phyloP scores from a whole-genome alignment of 164 flowering plant genomes.

The Magnolia kwangsiensis region DNA sequence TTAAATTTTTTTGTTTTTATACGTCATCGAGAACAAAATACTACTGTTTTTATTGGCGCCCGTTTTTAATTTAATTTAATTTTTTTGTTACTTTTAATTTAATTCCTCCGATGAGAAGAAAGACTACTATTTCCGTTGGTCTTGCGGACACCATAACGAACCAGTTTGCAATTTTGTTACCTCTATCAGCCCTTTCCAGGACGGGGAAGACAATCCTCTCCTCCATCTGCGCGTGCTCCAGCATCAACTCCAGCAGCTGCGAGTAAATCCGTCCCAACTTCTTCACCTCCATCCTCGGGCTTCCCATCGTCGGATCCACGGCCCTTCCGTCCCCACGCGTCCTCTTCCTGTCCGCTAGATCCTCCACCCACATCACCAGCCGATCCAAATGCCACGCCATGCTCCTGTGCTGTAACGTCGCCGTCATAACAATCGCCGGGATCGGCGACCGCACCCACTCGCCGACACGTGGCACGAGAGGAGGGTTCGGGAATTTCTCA shows the following conservation, averaged over 20 bases:
- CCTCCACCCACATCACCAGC: conserved; percentile 64
- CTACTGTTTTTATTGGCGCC: no score
- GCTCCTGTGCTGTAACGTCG: conserved; percentile 59
- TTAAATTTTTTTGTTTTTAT: no score
- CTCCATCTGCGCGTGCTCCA: conserved; percentile 85
- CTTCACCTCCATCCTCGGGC: conserved; percentile 63
- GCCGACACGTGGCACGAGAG: conserved; percentile 16
- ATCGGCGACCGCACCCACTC: conserved; percentile 15
- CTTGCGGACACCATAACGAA: no score
- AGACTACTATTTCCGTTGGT: no score
- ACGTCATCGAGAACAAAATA: no score
- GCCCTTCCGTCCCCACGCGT: conserved; percentile 34
- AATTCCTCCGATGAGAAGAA: no score
- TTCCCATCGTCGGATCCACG: conserved; percentile 51
- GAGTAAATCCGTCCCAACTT: conserved; percentile 55
- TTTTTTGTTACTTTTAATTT: no score
- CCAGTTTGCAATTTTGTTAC: conserved; percentile 22
- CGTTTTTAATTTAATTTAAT: no score
- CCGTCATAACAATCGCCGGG: conserved; percentile 40
- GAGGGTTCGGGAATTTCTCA: conserved; percentile 50
- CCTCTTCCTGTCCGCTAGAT: conserved; percentile 26
- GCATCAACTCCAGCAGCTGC: conserved; percentile 49
- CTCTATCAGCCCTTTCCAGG: conserved; percentile 56
- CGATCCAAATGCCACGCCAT: conserved; percentile 55
- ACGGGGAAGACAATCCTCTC: conserved; percentile 59